Evolutionary conservation across 768 basidiomycete genomes (phyloP), one percentile per base, ranked within the genome.

Genomic region (Kondoa subrosea): DNA sequence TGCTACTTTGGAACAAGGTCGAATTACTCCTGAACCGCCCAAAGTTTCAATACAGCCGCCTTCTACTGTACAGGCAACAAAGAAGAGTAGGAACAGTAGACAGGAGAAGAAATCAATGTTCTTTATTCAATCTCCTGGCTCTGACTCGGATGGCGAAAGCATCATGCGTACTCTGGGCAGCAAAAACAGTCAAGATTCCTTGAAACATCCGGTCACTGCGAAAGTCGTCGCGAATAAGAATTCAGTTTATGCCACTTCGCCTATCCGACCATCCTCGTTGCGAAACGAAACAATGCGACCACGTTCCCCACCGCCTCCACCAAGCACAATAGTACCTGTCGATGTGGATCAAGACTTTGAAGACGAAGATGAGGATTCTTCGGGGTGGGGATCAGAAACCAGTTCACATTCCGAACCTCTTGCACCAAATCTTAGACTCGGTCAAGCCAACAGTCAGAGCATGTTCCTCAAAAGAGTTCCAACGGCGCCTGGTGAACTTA

Each of bases 331-430:
- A 8, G 8, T 21, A 50, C 8, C 21, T 8, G 21, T 8, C 40
- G 40, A 50, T 50, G 40, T 50, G 8, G 40, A 68, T 17, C 64
- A 66, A 25, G 67, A 65, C 3, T 29, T n/a, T 15, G 69, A 67
- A 1, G 69, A 65, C 2, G 70, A 69, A 3, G 61, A 66, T 15
- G 70, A 50, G 2, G 66, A 67, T 4, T 73, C 72, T 30, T 71
- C 70, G 1, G 72, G 72, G 1, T 73, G 72, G 72, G 72, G 72
- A 0, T 68, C 67, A 0, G 72, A 73, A n/a, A 70, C 71, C 64
- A 70, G 70, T 65, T 69, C 70, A 21, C 70, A 70, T 12, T 68
- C 68, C 29, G 72, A 69, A 16, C 17, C 50, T 56, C 64, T 21
- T 63, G 66, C 34, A 34, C 66, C 64, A 56, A 66, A 40, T 29